Evolutionary conservation across 1,139 yeast genomes (phyloP), one percentile per base, ranked within the genome.

Genomic region (Lodderomyces margitis): DNA sequence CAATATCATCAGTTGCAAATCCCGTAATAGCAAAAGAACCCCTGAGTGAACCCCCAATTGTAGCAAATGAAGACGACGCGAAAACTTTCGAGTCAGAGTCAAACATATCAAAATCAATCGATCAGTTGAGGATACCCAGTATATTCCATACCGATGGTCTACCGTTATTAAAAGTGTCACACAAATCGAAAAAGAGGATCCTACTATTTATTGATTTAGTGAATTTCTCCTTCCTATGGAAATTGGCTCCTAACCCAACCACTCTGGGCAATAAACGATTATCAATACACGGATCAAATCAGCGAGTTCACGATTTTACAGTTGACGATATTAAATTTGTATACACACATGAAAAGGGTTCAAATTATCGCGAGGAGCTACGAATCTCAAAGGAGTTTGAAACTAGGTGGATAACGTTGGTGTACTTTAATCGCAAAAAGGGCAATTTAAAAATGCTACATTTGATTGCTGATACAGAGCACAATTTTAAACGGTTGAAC

Each of bases 291-390:
- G 39, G 45, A 16, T 35, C 50, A 21, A 36, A 47, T 7, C 43
- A 54, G 10, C 55, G 56, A 43, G 46, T 71, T 11, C 75, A 78
- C 17, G 72, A 66, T 37, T 68, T 89, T 44, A 67, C 74, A n/a
- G 68, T 88, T 12, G 96, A 87, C 57, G 80, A 80, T 42, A 84
- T 92, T 34, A 80, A 80, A 49, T 83, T 80, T 43, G 74, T 88
- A 1, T 66, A 89, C 41, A 68, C 75, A 9, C 88, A 83, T 9
- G 74, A 71, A 11, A 85, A 84, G 51, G 97, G 96, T 1, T 72
- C 77, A 21, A 85, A 86, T 48, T 91, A 88, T 56, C 68, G 96
- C 45, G 96, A 91, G 55, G 95, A 87, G 58, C 75, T 87, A 48
- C 83, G 83, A 37, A 75, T 89, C 1, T 77, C 91, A 1, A 68